A percentile compares a stretch with the other conserved stretches of the same genome.
These are phyloP conservation scores for Diaporthe sp. DNA, from an alignment of 2,329 filamentous ascomycete species.

Conservation along the genomic window DNA sequence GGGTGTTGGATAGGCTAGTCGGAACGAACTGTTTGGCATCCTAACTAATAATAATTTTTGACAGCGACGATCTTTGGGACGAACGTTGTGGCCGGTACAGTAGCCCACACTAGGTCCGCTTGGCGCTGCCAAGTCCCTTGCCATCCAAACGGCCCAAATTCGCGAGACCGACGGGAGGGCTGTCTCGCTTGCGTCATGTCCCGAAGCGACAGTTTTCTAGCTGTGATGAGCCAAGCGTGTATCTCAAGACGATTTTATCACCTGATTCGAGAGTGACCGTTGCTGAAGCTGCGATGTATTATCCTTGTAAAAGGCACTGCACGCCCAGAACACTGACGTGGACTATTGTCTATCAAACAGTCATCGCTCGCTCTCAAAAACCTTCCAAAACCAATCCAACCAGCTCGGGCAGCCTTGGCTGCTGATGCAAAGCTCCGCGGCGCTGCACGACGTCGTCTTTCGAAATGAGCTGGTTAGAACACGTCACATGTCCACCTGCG, in stretches of 20 bases:
- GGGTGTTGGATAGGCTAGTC: not conserved
- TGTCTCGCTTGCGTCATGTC: slow-evolving; percentile 17
- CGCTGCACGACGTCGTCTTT: too few relatives aligned
- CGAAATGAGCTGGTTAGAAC: not conserved
- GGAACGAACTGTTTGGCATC: not conserved
- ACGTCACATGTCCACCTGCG: not conserved
- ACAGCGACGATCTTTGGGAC: slow-evolving; percentile 6
- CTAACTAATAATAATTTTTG: not conserved
- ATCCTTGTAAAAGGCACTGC: not conserved
- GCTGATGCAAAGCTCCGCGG: not conserved
- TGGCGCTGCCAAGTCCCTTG: slow-evolving; percentile 21
- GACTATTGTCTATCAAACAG: not conserved
- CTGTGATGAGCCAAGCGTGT: too few relatives aligned
- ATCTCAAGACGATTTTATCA: not conserved
- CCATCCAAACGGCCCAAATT: slow-evolving; percentile 10
- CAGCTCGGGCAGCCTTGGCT: not conserved
- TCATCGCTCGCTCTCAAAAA: not conserved
- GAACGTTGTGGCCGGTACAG: slow-evolving; percentile 3
- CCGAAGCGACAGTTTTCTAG: not conserved
- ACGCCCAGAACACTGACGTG: too few relatives aligned
- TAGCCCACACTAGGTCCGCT: slow-evolving; percentile 11
- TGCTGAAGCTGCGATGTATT: not conserved
- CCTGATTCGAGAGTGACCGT: not conserved
- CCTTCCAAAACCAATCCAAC: not conserved
- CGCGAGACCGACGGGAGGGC: slow-evolving; percentile 8